A percentile compares a stretch with the other conserved stretches of the same genome.
phyloP scores from a whole-genome alignment of 2,329 filamentous ascomycete species.

The Cercospora berteroae region DNA sequence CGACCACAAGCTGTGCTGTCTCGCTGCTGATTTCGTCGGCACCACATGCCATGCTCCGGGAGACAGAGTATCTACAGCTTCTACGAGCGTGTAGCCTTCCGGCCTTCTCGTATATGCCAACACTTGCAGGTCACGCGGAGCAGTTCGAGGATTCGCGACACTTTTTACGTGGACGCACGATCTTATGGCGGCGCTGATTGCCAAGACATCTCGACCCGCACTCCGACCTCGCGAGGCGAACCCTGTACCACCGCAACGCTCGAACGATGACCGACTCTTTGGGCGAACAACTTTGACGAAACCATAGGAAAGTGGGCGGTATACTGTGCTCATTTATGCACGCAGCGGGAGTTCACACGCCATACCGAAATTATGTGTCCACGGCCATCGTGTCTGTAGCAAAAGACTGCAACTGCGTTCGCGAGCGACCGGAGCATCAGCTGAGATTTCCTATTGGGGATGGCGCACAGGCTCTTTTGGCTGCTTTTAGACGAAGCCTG shows the following conservation, averaged over 20 bases:
- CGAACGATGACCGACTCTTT: neutral
- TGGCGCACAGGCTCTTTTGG: neutral
- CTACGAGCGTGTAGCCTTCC: neutral
- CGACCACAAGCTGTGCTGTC: neutral
- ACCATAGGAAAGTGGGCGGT: neutral
- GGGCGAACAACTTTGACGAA: neutral
- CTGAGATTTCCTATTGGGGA: neutral
- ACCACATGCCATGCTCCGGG: neutral
- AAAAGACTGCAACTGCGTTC: neutral
- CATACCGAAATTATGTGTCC: neutral
- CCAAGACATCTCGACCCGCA: neutral
- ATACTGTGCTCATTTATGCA: neutral
- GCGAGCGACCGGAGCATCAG: neutral
- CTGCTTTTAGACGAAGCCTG: neutral
- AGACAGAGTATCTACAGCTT: neutral
- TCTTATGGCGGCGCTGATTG: neutral
- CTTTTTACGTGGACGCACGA: neutral
- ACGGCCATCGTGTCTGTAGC: neutral
- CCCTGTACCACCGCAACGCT: neutral
- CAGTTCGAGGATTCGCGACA: neutral
- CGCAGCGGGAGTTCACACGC: neutral
- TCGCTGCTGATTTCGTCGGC: neutral
- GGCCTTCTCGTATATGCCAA: neutral
- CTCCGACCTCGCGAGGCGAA: neutral
- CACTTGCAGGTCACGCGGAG: neutral